Conservation (phyloP, 192 early-diverging fungal species). For the Coemansia sp. region DNA sequence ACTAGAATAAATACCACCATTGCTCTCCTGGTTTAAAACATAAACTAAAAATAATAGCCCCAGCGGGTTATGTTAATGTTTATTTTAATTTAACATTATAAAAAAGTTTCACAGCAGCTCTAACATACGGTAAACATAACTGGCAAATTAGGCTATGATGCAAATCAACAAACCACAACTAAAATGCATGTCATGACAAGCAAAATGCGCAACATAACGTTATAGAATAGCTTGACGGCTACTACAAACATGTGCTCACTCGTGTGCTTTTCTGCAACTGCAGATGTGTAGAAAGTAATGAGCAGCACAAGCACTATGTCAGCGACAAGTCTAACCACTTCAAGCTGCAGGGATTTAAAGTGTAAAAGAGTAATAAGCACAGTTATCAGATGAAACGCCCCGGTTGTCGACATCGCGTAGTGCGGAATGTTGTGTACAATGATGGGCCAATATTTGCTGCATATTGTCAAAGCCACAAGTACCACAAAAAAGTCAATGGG, state of each 20-base stretch:
- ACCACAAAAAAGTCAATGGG: not conserved
- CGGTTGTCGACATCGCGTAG: not conserved
- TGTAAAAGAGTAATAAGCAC: not conserved
- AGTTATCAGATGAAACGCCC: no score
- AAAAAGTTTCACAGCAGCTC: no score
- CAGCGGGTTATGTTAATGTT: no score
- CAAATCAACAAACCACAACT: not conserved
- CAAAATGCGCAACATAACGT: not conserved
- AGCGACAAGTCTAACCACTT: not conserved
- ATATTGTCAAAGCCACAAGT: not conserved
- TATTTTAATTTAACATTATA: no score
- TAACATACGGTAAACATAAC: no score
- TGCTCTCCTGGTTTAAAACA: no score
- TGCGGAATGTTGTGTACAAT: not conserved
- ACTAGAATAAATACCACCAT: not conserved
- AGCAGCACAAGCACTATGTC: not conserved
- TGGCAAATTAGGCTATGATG: not conserved
- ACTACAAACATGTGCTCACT: not conserved
- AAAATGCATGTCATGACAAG: not conserved
- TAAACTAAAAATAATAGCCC: no score
- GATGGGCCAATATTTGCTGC: not conserved
- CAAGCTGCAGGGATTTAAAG: not conserved
- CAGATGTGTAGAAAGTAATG: not conserved
- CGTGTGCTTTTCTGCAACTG: not conserved
- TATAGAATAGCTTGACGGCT: not conserved